Evolutionary conservation across 805 yeast species (phyloP), one percentile per base, ranked within the genome.

Genomic region (Suhomyces canberraensis): DNA sequence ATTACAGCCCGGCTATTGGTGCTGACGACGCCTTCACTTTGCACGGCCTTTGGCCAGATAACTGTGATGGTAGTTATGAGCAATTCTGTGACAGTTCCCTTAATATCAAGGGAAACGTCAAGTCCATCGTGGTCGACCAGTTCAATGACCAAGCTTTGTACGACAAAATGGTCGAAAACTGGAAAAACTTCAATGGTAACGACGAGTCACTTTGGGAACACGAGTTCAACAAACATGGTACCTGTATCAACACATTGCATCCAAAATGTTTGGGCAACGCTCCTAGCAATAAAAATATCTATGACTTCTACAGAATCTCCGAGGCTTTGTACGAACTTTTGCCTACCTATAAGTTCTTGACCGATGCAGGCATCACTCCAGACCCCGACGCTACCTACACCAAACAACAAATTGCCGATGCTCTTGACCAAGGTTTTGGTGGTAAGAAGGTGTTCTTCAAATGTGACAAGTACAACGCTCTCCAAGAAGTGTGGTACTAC

Each of bases 201-300:
- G 91, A 84, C 54, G 80, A 76, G 40, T 55, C 71, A 4, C 64
- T 90, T 34, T 90, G 98, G 98, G 71, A 75, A 24, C 96, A 90
- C 60, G 97, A 90, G 61, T 90, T 76, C 71, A 89, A 90, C 66
- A 90, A 90, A 58, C 98, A 90, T 56, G 97, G 90, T 16, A 88
- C 96, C 8, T 90, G 97, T 62, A 80, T 89, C 73, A 76, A 81
- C 32, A 88, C 96, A 1, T 66, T 90, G 31, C 76, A 73, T 38
- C 85, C 93, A 3, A 48, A 58, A 4, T 90, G 98, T 58, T 89
- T 88, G 59, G 47, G 44, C 15, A 37, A 44, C 15, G 57, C 55
- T 40, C 48, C 52, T 16, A 36, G 55, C 11, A 48, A 60, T 41
- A 64, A 60, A 38, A 70, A 71, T 33, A 89, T 85, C 19, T 79